Percentiles rank a stretch among this genome's conserved stretches.
phyloP scores from a whole-genome alignment of 148 eudicot species.

The Rhododendron vialii region DNA sequence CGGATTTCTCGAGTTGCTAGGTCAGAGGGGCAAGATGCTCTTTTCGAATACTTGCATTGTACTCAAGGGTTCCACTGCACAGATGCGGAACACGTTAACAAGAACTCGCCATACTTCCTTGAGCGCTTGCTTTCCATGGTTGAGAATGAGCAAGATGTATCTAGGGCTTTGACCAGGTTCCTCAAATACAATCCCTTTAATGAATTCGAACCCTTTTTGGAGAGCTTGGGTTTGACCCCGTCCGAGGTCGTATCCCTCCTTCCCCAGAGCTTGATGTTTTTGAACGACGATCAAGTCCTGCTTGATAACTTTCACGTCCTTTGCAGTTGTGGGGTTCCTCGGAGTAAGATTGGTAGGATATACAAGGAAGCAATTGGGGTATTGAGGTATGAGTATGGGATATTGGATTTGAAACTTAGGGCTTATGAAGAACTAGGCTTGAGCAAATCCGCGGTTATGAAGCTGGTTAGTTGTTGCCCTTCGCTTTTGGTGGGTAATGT shows the following conservation, averaged over 20 bases:
- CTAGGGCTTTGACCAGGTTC: constrained; percentile 33
- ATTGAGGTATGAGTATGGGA: constrained; percentile 27
- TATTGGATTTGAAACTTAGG: constrained; percentile 34
- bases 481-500: constrained; percentile 34
- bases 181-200: constrained; percentile 49
- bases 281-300: constrained; percentile 38
- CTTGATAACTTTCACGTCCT: constrained; percentile 46
- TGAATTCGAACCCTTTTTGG: constrained; percentile 56
- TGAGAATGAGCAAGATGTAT: constrained; percentile 30
- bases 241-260: constrained; percentile 22
- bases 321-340: constrained; percentile 44
- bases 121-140: constrained; percentile 32
- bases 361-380: constrained; percentile 44
- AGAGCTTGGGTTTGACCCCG: constrained; percentile 53
- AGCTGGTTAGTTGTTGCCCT: constrained; percentile 41
- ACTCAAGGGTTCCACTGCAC: constrained; percentile 38
- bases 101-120: constrained; percentile 44
- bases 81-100: constrained; percentile 53
- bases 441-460: constrained; percentile 38
- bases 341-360: constrained; percentile 39
- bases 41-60: constrained; percentile 50
- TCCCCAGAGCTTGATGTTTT: constrained; percentile 42
- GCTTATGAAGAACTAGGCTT: constrained; percentile 46
- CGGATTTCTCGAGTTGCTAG: constrained; percentile 29
- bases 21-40: constrained; percentile 41